Base-by-base conservation (phyloP, 2,329 filamentous ascomycete species). In the Polychaeton citri region DNA sequence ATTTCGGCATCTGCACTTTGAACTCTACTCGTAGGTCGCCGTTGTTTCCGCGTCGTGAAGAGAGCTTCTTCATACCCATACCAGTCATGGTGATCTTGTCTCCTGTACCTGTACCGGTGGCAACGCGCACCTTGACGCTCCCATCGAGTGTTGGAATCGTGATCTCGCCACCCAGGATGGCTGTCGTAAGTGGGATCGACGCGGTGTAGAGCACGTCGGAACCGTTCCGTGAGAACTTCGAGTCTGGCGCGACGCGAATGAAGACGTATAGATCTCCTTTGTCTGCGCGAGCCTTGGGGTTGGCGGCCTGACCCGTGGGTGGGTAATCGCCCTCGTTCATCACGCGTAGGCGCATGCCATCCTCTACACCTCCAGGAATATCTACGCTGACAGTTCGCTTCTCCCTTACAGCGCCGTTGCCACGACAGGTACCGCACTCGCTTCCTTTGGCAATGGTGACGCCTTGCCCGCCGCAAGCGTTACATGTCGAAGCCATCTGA, bases 11-110 rank as follows among this genome's bases (percentile, higher is more conserved):
- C 37, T 74, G 67, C 32, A 98, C 83, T 58, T 85, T 85, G 71
- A 94, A 98, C 58, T 98, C 88, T 5, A 98, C 86, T 55, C 76
- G 80, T 41, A 98, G 64, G 54, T 98, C 90, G 44, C 90, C 90
- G 19, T 71, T 74, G 26, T 70, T 71, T 20, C 70, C 74, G 38
- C 77, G 71, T 13, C 72, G 51, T 24, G 52, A 69, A 42, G 73
- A 69, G 8, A 98, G 69, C 50, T 82, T 81, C 62, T 82, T 86
- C 88, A 98, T 96, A 40, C 90, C 90, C 81, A 85, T 86, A 5
- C 88, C 88, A 1, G 76, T 68, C 13, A 98, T 67, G 1, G 85
- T 94, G 52, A 96, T 79, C 58, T 79, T 84, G 55, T 98, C 90
- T 35, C 90, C 90, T 2, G 87, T 93, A 47, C 77, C 84, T 9